Conservation (phyloP, 495 filamentous ascomycete species). For the Aspergillus funiculosus region DNA sequence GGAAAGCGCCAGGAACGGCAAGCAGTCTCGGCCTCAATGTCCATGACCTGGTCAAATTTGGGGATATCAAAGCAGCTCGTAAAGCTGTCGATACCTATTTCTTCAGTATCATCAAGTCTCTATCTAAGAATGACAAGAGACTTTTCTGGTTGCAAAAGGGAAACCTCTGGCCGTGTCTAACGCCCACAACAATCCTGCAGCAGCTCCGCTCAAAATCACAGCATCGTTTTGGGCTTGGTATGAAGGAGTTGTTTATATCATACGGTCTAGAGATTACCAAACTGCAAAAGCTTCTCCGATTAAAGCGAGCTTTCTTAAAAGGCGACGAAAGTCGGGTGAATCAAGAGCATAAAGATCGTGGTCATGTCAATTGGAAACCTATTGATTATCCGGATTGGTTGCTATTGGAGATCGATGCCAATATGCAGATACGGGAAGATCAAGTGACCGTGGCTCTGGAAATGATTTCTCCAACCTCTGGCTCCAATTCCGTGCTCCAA, state of each 20-base stretch:
- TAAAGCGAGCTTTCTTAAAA: constrained; percentile 33
- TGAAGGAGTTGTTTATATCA: not conserved
- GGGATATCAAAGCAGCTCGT: not conserved
- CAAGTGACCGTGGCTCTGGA: constrained; percentile 51
- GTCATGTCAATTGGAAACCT: constrained; percentile 51
- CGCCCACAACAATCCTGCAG: constrained; percentile 1
- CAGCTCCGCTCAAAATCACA: constrained; percentile 1
- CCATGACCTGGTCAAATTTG: no score
- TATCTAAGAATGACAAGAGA: not conserved
- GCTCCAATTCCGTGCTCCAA: constrained; percentile 54
- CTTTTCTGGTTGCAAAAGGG: not conserved
- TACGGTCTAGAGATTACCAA: not conserved
- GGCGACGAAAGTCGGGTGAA: constrained; percentile 29
- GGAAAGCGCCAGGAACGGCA: not conserved
- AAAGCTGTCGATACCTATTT: not conserved
- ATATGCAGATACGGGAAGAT: constrained; percentile 54
- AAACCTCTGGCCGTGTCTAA: constrained; percentile 4
- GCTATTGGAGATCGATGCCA: constrained; percentile 58
- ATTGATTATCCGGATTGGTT: constrained; percentile 49
- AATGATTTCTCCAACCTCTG: constrained; percentile 47
- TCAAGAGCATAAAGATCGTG: constrained; percentile 47
- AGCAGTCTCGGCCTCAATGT: not conserved
- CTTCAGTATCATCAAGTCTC: not conserved
- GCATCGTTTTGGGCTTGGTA: not conserved
- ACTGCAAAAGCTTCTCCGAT: constrained; percentile 17